Base-by-base conservation (phyloP, 192 early-diverging fungal genomes). In the Coemansia reversa region DNA sequence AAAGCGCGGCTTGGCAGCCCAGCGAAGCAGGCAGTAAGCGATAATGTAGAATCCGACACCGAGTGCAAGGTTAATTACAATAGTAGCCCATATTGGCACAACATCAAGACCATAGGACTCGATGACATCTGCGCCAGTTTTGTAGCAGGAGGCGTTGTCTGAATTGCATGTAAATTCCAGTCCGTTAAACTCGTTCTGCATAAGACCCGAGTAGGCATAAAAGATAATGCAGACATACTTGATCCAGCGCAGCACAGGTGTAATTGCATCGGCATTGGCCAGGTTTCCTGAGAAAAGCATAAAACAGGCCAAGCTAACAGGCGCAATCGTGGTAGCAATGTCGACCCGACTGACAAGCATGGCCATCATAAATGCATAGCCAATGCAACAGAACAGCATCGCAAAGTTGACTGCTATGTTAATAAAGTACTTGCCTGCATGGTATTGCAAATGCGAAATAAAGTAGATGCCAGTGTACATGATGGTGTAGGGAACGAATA, bases 181-280 rank as follows among this genome's bases (percentile, higher is more conserved):
- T 39, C 35, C 35, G 4, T 39, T 39, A 39, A 39, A 39, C 35
- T 39, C 35, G 8, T 81, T 75, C 19, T 69, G 64, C 50, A 62
- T 57, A 42, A 81, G 59, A 0, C 58, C 78, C 30, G 69, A 63
- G 20, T 75, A 81, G 2, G 57, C 58, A 23, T 81, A 81, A 29
- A 65, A 67, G 29, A 67, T 58, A 9, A 54, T 58, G 24, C 65
- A 68, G 0, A 81, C 23, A 27, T 66, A 81, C 50, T 68, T 66
- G 5, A 81, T 63, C 78, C 78, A 81, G 18, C 69, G 52, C 33
- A 74, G 56, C 30, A 72, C 78, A 3, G 72, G 78, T 9, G 78
- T 75, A 11, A 81, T 63, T 1, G 64, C 58, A 25, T 66, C 48
- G 25, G 66, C 25, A 25, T 71, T 72, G 25, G 63, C 53, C 60